These are phyloP conservation scores for Pseudogymnoascus sp. DNA, from an alignment of 2,329 filamentous ascomycete genomes.

Conservation along the genomic window DNA sequence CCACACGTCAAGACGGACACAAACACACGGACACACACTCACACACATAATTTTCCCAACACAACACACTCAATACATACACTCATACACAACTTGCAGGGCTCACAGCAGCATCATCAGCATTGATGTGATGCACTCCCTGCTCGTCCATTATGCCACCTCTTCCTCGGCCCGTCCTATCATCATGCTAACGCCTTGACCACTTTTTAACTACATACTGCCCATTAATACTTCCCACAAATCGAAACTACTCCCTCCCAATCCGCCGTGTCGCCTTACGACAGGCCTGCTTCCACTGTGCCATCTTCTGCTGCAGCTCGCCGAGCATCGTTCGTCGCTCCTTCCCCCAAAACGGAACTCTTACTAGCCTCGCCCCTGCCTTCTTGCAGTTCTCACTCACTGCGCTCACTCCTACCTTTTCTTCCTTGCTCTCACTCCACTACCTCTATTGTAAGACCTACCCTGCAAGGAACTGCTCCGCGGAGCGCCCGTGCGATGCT, in stretches of 20 bases:
- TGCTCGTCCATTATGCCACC: not conserved
- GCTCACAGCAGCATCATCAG: constrained; percentile 7
- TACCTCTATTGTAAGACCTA: not conserved
- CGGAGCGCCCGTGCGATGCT: not conserved
- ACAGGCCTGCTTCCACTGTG: not conserved
- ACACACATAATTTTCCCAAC: constrained; percentile 1
- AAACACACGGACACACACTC: not conserved
- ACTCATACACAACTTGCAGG: constrained; percentile 1
- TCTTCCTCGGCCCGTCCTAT: not conserved
- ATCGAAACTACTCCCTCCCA: not conserved
- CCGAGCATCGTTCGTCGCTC: not conserved
- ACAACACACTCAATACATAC: not conserved
- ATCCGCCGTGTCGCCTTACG: not conserved
- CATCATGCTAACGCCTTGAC: not conserved
- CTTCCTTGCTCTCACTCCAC: not conserved
- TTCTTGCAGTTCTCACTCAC: not conserved
- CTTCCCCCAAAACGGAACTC: not conserved
- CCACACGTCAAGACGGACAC: constrained; percentile 1
- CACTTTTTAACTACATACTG: not conserved
- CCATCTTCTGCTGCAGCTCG: constrained; percentile 4
- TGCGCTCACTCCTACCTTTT: not conserved
- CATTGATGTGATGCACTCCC: constrained; percentile 3
- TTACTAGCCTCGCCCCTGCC: constrained; percentile 1
- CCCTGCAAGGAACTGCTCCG: not conserved
- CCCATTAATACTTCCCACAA: not conserved